Evolutionary conservation across 2,329 filamentous ascomycete species (phyloP).

Genomic region (Fusarium duplospermum): DNA sequence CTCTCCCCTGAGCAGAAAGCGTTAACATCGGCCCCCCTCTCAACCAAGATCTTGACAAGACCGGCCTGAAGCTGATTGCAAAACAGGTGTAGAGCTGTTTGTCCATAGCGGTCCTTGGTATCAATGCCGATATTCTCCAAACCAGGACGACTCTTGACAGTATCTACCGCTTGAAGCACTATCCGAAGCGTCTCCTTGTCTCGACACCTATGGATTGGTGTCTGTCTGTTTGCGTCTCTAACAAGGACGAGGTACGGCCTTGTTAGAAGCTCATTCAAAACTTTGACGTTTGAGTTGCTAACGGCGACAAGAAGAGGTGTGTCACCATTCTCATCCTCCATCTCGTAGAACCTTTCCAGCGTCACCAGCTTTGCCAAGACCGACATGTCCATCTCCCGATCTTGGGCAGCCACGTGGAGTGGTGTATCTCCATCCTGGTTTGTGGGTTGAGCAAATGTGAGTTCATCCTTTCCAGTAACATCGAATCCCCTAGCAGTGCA

Average conservation of each 20-base stretch:
- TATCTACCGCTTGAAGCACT: neutral
- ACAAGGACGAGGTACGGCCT: neutral
- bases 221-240: neutral
- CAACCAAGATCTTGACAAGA: neutral
- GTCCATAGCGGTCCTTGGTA: neutral
- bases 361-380: neutral
- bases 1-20: neutral
- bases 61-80: neutral
- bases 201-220: neutral
- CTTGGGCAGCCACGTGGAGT: neutral
- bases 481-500: neutral
- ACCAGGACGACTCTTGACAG: neutral
- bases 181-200: neutral
- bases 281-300: neutral
- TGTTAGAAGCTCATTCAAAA: neutral
- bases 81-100: neutral
- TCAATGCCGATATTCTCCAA: neutral
- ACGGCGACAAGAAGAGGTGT: neutral
- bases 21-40: neutral
- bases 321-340: neutral
- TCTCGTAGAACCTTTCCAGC: neutral
- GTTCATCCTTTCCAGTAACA: neutral
- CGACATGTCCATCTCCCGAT: neutral
- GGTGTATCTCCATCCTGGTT: neutral
- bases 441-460: neutral